phyloP scores from a whole-genome alignment of 495 filamentous ascomycete species.

The Trypethelium eluteriae region DNA sequence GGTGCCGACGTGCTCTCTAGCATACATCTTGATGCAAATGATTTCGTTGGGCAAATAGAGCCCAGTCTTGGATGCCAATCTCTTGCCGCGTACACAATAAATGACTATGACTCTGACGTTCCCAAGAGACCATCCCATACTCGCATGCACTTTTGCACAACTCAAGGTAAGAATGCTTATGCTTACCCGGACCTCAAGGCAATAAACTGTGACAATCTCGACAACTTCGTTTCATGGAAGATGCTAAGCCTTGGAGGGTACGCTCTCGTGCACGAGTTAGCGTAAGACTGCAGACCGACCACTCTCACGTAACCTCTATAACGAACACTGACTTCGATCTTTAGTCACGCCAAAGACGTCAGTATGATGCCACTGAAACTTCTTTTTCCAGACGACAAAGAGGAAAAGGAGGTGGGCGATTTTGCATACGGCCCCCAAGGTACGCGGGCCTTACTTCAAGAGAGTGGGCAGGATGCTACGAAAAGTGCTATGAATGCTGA shows the following conservation, averaged over 20 bases:
- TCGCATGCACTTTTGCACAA: background rate
- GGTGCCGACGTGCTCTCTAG: background rate
- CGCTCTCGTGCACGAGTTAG: background rate
- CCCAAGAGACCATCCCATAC: background rate
- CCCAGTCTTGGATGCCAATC: background rate
- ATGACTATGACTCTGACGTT: background rate
- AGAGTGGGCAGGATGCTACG: background rate
- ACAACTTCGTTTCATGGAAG: background rate
- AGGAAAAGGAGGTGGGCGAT: background rate
- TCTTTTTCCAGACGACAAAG: background rate
- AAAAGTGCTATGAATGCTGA: background rate
- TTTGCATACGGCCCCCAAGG: background rate
- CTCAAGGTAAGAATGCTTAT: background rate
- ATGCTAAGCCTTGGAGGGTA: background rate
- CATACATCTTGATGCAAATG: background rate
- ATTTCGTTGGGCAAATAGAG: background rate
- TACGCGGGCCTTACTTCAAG: background rate
- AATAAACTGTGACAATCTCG: background rate
- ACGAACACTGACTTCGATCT: background rate
- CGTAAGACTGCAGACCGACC: background rate
- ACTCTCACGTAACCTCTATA: background rate
- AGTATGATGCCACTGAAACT: background rate
- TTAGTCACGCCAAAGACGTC: background rate
- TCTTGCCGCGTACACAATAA: background rate
- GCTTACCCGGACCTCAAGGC: background rate